Conservation (phyloP, 2,329 filamentous ascomycete genomes). For the Microsporum ferrugineum region DNA sequence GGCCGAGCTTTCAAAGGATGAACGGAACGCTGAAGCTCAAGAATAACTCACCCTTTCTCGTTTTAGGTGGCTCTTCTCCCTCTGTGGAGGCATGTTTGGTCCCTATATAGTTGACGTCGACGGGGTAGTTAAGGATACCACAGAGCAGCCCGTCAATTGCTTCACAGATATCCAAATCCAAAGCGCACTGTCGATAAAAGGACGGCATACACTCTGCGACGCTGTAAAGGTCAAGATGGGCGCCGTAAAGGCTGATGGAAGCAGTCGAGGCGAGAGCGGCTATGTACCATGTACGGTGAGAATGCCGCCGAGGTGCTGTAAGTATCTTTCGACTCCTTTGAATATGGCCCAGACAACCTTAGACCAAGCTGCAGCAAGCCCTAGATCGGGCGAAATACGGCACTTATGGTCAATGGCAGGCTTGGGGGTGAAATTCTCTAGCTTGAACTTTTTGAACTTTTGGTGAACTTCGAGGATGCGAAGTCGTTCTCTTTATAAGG, state of each 20-base stretch:
- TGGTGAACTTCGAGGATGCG: neutral
- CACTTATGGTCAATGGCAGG: neutral
- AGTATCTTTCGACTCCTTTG: neutral
- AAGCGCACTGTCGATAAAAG: neutral
- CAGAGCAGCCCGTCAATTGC: neutral
- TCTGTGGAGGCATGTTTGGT: constrained; percentile 31
- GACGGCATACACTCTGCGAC: neutral
- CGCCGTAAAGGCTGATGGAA: neutral
- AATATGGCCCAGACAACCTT: neutral
- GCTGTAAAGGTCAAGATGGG: neutral
- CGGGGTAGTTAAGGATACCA: neutral
- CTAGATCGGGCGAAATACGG: neutral
- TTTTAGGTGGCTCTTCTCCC: constrained; percentile 76
- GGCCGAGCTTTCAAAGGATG: neutral
- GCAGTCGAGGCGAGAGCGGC: neutral
- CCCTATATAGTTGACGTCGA: neutral
- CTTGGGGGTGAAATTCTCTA: neutral
- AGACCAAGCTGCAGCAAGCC: neutral
- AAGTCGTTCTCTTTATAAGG: neutral
- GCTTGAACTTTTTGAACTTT: neutral
- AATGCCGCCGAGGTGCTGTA: neutral
- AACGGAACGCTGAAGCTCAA: constrained; percentile 15
- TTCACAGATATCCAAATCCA: neutral
- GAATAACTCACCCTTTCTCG: constrained; percentile 55
- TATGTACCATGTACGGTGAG: neutral